Conservation (phyloP, 495 filamentous ascomycete genomes). For the Talaromyces stipitatus region DNA sequence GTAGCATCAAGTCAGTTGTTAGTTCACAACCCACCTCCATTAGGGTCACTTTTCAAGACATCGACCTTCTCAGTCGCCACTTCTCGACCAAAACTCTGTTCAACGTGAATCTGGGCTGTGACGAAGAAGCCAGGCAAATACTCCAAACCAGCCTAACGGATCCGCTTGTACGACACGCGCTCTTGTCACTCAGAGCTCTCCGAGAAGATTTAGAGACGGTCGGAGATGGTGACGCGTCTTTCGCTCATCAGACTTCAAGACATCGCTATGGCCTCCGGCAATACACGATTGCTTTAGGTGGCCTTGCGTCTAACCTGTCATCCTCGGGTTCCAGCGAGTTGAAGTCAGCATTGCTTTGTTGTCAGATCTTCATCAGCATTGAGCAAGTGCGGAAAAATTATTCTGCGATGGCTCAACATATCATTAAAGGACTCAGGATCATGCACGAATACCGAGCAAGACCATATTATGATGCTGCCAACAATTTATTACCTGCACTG, state of each 20-base stretch:
- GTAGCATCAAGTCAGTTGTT: conserved; percentile 25
- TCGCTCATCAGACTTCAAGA: conserved; percentile 19
- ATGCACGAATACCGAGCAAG: conserved; percentile 13
- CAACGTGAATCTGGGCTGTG: conserved; percentile 16
- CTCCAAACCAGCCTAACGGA: conserved; percentile 54
- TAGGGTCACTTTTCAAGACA: conserved; percentile 11
- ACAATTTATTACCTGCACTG: conserved; percentile 17
- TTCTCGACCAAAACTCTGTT: conserved; percentile 22
- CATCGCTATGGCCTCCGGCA: conserved; percentile 34
- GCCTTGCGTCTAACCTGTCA: conserved; percentile 9
- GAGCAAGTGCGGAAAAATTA: conserved; percentile 9
- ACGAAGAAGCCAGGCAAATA: conserved; percentile 17
- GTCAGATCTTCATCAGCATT: conserved; percentile 11
- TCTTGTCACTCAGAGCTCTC: conserved; percentile 55
- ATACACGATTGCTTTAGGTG: conserved; percentile 9
- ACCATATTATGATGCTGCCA: conserved; percentile 16
- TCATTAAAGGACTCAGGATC: conserved; percentile 9
- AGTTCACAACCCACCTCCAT: conserved; percentile 13
- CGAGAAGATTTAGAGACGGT: conserved; percentile 45
- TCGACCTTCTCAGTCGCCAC: conserved; percentile 23
- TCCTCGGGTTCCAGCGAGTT: conserved; percentile 1
- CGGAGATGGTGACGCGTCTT: conserved; percentile 13
- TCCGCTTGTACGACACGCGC: conserved; percentile 55
- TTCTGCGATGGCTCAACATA: conserved; percentile 7
- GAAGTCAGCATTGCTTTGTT: conserved; percentile 11